Conservation (phyloP, 306 rosid species). For the Vigna hirtella region DNA sequence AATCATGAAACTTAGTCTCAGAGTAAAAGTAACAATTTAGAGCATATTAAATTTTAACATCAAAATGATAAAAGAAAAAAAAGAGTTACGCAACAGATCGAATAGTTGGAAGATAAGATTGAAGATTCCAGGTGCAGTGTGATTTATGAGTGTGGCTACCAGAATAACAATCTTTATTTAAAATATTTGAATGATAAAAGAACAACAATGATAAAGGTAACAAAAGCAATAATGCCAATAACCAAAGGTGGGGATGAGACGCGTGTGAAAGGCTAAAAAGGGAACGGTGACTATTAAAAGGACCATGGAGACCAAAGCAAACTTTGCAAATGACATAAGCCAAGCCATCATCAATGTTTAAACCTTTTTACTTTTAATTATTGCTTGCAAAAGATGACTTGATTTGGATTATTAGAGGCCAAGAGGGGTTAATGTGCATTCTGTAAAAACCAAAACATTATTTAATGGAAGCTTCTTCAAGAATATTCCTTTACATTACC, state of each 20-base stretch:
- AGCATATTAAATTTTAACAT: neutral
- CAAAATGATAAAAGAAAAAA: neutral
- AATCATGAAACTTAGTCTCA: neutral
- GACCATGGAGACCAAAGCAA: neutral
- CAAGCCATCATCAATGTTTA: neutral
- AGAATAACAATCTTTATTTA: neutral
- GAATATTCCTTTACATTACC: conserved; percentile 52
- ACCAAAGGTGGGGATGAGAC: neutral
- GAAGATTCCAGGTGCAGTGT: conserved; percentile 35
- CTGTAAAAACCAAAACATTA: conserved; percentile 5
- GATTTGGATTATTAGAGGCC: conserved; percentile 7
- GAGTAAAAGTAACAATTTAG: neutral
- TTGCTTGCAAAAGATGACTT: conserved; percentile 6
- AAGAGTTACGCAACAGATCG: conserved; percentile 32
- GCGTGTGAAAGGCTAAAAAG: neutral
- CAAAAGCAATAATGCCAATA: conserved; percentile 17
- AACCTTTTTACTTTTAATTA: conserved; percentile 19
- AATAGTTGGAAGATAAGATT: conserved; percentile 33
- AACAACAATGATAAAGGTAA: neutral
- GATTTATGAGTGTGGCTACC: conserved; percentile 2
- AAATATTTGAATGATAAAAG: neutral
- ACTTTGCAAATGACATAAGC: conserved; percentile 13
- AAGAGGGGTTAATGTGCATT: neutral
- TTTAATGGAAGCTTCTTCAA: conserved; percentile 37
- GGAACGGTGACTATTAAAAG: conserved; percentile 1